Evolutionary conservation across 2,329 filamentous ascomycete genomes (phyloP), one percentile per base, ranked within the genome.

Genomic region (Spiromastix sp.): DNA sequence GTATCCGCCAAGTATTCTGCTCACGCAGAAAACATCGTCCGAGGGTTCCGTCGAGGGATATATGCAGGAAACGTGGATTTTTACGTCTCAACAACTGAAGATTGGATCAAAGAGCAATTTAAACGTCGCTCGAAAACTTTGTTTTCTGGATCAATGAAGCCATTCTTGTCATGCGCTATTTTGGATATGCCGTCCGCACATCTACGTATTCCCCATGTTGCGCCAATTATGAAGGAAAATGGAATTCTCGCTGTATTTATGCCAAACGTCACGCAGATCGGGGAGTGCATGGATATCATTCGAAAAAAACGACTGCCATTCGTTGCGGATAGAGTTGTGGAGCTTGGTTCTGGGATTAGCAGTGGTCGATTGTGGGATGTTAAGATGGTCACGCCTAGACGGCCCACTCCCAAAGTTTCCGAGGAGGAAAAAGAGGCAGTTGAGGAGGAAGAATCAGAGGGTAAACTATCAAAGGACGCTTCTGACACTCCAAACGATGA

Each of bases 221-320:
- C 60, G 1, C 56, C 56, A 1, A 73, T 77, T 10, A 57, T 91
- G 35, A 72, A 71, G 25, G 66, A 71, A 2, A 72, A 81, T 48
- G 82, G 77, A 0, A 62, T 72, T 6, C 61, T 89, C 20, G 65
- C 81, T 10, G 67, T 85, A 1, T 91, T 86, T 60, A 77, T 76
- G 44, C 84, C 84, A 0, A 84, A 77, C 47, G 76, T 91, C 39
- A 86, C 82, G 7, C 84, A 89, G 55, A 80, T 89, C 37, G 75
- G 70, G 26, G 70, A 77, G 4, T 81, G 79, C 39, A 63, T 79
- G 18, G 59, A 70, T 30, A 54, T 63, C 25, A 70, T 77, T 20
- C 69, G 68, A 38, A 58, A 68, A 18, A 60, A 72, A 9, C 58
- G 56, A 2, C 60, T 84, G 35, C 73, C 74, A 1, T 64, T 78